phyloP scores from a whole-genome alignment of 176 grass and related monocot species.

The Rhynchospora pubera region DNA sequence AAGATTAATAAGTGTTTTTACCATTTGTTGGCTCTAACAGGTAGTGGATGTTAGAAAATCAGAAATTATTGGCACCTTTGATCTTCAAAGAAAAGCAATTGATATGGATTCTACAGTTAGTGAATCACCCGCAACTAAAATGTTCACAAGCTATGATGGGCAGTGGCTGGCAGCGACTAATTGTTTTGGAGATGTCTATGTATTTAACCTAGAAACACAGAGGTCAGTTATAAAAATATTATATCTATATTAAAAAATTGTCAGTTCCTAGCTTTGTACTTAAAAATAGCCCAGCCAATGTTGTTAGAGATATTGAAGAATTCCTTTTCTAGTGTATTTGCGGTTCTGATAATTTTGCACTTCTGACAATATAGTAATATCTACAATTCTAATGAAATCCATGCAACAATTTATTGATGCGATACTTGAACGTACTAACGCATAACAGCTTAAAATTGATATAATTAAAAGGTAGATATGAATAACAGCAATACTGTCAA shows the following conservation, averaged over 20 bases:
- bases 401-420: background rate
- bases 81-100: conserved; percentile 47
- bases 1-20: background rate
- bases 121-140: conserved; percentile 79
- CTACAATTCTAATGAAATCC: background rate
- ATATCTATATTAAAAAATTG: conserved; percentile 5
- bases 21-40: conserved; percentile 34
- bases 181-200: conserved; percentile 85
- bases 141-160: conserved; percentile 83
- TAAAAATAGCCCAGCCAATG: too few relatives aligned
- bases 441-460: background rate
- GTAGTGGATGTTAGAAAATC: conserved; percentile 45
- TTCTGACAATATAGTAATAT: background rate
- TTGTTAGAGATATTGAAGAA: background rate
- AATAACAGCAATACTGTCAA: too few relatives aligned
- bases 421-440: background rate
- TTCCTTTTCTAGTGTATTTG: background rate
- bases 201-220: conserved; percentile 83
- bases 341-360: background rate
- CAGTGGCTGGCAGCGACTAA: conserved; percentile 83
- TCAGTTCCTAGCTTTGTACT: background rate
- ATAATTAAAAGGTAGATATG: too few relatives aligned
- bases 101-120: conserved; percentile 30
- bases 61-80: conserved; percentile 46
- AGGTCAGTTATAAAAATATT: conserved; percentile 36